phyloP scores from a whole-genome alignment of 163 green algal species.

The Scenedesmus sp. region DNA sequence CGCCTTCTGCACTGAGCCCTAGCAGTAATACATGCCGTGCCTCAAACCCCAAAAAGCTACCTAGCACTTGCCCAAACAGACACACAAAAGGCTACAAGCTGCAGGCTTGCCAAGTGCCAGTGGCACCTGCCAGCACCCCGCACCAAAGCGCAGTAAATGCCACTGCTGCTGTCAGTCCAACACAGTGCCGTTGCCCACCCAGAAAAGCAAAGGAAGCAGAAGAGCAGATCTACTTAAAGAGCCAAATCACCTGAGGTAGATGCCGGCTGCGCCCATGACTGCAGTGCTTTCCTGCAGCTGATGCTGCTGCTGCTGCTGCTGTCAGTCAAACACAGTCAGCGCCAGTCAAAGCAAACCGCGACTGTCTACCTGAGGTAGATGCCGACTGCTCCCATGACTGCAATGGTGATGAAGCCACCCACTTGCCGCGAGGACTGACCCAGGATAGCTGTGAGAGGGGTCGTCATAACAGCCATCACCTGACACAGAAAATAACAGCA shows the following conservation, averaged over 20 bases:
- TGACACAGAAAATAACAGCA: constrained; percentile 4
- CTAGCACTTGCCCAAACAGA: too few relatives aligned
- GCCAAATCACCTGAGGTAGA: too few relatives aligned
- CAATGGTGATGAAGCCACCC: constrained; percentile 74
- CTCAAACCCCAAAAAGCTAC: too few relatives aligned
- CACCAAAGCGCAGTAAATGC: too few relatives aligned
- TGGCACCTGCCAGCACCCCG: too few relatives aligned
- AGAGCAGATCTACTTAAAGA: background rate
- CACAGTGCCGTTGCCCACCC: too few relatives aligned
- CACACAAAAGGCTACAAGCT: too few relatives aligned
- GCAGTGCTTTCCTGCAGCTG: background rate
- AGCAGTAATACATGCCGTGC: too few relatives aligned
- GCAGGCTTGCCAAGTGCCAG: too few relatives aligned
- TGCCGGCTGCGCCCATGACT: background rate
- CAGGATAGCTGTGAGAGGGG: constrained; percentile 64
- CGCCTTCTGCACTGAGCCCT: too few relatives aligned
- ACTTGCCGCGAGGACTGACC: constrained; percentile 65
- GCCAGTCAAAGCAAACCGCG: background rate
- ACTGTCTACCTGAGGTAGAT: constrained; percentile 78
- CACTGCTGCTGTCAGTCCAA: too few relatives aligned
- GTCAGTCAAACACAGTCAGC: background rate
- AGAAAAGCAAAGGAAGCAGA: background rate
- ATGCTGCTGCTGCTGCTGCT: background rate
- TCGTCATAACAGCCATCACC: constrained; percentile 60
- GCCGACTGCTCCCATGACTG: constrained; percentile 70